Base-by-base conservation (phyloP, 768 basidiomycete species). In the Rhizopogon salebrosus region DNA sequence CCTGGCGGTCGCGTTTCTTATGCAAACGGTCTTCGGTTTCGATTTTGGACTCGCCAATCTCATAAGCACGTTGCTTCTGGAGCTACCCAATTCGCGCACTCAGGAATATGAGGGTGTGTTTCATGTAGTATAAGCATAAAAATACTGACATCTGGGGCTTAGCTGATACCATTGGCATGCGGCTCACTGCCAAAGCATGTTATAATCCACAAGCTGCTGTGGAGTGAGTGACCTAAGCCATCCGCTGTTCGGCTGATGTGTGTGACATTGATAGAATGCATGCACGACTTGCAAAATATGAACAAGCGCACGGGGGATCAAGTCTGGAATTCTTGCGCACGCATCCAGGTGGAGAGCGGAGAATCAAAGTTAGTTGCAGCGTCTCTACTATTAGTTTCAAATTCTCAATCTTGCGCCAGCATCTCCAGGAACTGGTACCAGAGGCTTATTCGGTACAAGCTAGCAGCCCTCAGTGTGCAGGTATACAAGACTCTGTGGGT, bases 91-190 rank as follows among this genome's bases (percentile, higher is more conserved):
- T 66, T 91, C 89, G 0, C 74, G 95, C 48, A 82, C 71, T 18
- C 82, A 87, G 42, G 95, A 98, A 66, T 72, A 77, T 3, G 94
- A 98, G 79, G 89, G 89, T 83, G 29, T 34, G 9, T 49, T 23
- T 23, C 14, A 31, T 6, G 38, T 16, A 31, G 20, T 34, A 1
- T 11, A 22, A 35, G 34, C 16, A 11, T 29, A 11, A 20, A 20
- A n/a, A 42, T 24, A 20, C 14, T 27, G 14, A 31, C 1, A 20
- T 26, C 39, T 3, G 23, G 20, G 41, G 36, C 10, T 40, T 57
- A 92, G 95, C 95, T 35, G 95, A 98, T 64, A 76, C 81, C 26
- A 87, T 98, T 48, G 95, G 95, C 7, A 67, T 98, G 41, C 77
- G 78, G 6, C 74, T 98, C 24, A 87, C 87, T 72, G 78, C 91